These are phyloP conservation scores for Gymnopilus dilepis DNA, from an alignment of 768 basidiomycete genomes.

Conservation along the genomic window DNA sequence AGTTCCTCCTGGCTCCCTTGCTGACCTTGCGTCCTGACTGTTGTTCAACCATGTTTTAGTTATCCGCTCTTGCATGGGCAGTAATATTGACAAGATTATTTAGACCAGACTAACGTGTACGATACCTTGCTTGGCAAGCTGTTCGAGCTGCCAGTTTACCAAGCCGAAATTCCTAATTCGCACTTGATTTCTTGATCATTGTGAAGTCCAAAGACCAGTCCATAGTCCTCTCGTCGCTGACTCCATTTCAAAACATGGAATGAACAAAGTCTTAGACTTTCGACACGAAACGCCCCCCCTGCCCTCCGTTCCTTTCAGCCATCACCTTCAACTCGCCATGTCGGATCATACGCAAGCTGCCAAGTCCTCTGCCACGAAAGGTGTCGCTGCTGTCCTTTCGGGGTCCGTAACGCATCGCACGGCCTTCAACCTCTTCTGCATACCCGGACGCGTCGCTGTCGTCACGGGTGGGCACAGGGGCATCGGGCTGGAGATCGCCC, in stretches of 20 bases:
- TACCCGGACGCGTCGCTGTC: conserved; percentile 28
- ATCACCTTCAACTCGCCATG: background rate
- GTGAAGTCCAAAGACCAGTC: background rate
- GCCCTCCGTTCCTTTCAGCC: background rate
- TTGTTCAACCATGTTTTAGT: background rate
- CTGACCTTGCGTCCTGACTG: background rate
- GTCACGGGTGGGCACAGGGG: conserved; percentile 34
- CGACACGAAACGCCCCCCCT: background rate
- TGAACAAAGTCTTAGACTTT: background rate
- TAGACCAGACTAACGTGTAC: background rate
- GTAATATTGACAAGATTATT: background rate
- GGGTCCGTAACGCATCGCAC: conserved; percentile 19
- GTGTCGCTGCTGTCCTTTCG: conserved; percentile 18
- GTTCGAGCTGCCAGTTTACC: too few relatives aligned
- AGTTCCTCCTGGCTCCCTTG: background rate
- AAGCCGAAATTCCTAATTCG: too few relatives aligned
- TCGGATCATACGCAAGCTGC: background rate
- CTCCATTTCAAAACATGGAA: background rate
- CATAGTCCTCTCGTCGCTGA: background rate
- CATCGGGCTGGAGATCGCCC: conserved; percentile 35
- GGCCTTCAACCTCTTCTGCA: conserved; percentile 23
- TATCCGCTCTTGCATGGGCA: background rate
- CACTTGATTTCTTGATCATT: too few relatives aligned
- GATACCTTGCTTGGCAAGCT: background rate
- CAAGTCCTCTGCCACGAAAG: background rate